Percentiles rank a stretch among this genome's conserved stretches.
phyloP scores from a whole-genome alignment of 345 rosid species.

The Eutrema heterophyllum region DNA sequence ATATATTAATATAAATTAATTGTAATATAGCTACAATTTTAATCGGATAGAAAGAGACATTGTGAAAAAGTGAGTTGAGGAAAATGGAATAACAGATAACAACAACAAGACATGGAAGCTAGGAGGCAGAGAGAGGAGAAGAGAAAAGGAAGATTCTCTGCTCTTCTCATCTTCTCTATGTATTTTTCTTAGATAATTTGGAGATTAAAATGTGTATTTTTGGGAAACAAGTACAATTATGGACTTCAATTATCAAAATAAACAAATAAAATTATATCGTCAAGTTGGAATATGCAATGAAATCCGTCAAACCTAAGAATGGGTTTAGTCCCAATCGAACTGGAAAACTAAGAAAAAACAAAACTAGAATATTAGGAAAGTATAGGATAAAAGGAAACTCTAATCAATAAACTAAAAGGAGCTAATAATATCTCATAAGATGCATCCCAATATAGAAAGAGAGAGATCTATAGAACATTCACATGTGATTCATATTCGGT shows the following conservation, averaged over 20 bases:
- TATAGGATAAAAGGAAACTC: background rate
- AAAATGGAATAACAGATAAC: background rate
- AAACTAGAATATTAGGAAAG: background rate
- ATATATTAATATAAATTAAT: too few relatives aligned
- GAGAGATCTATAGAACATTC: background rate
- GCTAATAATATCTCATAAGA: background rate
- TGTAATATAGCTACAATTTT: background rate
- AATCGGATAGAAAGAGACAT: background rate
- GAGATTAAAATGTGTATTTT: background rate
- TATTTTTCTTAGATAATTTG: background rate
- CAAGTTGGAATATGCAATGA: background rate
- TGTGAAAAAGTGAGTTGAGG: background rate
- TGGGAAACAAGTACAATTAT: background rate
- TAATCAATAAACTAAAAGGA: background rate
- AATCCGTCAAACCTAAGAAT: too few relatives aligned
- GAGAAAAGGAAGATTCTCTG: background rate
- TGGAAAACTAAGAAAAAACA: background rate
- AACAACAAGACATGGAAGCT: background rate
- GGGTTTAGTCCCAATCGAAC: background rate
- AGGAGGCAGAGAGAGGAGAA: background rate
- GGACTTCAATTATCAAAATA: background rate
- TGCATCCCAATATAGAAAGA: background rate
- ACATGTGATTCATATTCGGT: constrained; percentile 1
- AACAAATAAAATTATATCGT: background rate
- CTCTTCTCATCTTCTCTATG: background rate